Evolutionary conservation across 1,284 basidiomycete species (phyloP), one percentile per base, ranked within the genome.

Genomic region (Fomitopsis palustris): DNA sequence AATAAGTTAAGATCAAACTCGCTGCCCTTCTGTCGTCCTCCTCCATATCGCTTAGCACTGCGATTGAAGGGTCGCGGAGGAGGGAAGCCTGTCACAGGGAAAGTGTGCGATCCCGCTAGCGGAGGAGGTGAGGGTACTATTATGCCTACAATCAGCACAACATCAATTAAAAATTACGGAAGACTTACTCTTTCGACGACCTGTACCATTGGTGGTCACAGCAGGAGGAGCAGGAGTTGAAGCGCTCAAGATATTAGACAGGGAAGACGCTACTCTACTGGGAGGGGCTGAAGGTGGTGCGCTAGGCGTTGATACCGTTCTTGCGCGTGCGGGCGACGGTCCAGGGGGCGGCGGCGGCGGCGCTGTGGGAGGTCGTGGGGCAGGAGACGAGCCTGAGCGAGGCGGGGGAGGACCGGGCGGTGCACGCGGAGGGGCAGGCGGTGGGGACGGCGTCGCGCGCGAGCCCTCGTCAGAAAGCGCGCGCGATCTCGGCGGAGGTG

Each of bases 71-170:
- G 76, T 47, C 89, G 82, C n/a, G 90, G 90, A 16, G 85, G 84
- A 14, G 90, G 91, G 70, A 93, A 92, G 54, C 86, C 88, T 21
- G 77, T 75, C 17, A 84, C 81, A 14, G 88, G 88, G 68, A 92
- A 93, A 21, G 78, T 84, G 67, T 91, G 87, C 27, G 78, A 69
- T 17, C 89, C 89, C 51, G 81, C 81, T 59, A 79, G 83, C 1
- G 88, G 83, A 25, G 90, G 89, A 35, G 90, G 91, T 4, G 88
- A 84, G 39, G 88, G 87, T 58, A 92, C 90, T 92, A 60, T n/a
- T 4, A 64, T 45, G 12, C 7, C 16, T 31, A 53, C 54, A 58
- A 56, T 60, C 62, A 58, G 53, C 55, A 52, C 38, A 55, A 12
- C 45, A 51, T 45, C 19, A 19, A 17, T 17, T 49, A 29, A 56